Evolutionary conservation across 2,329 filamentous ascomycete species (phyloP).

Genomic region (Orbilia ellipsospora): DNA sequence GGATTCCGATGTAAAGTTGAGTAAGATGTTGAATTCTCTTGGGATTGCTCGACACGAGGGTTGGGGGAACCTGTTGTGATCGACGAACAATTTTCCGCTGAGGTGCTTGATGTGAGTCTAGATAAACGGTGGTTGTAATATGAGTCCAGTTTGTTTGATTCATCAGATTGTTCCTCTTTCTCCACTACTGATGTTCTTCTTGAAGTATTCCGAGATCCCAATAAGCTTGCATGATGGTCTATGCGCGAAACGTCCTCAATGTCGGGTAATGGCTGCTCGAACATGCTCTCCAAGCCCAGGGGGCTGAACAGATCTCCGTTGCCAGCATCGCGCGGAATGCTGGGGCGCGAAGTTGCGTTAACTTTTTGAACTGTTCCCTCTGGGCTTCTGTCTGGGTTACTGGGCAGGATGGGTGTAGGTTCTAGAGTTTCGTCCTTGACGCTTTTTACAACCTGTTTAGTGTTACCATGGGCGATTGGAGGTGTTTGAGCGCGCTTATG

Average conservation of each 20-base stretch:
- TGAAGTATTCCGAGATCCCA: no score
- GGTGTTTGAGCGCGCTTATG: not conserved
- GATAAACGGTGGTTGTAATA: no score
- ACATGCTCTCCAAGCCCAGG: slow-evolving; percentile 38
- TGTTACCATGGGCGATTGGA: not conserved
- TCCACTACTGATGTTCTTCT: no score
- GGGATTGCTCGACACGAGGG: no score
- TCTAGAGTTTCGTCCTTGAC: not conserved
- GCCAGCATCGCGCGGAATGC: slow-evolving; percentile 31
- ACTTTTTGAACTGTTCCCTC: slow-evolving; percentile 44
- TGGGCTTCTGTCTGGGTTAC: slow-evolving; percentile 9
- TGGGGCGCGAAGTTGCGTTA: slow-evolving; percentile 12
- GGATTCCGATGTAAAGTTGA: slow-evolving; percentile 12
- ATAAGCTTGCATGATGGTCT: no score
- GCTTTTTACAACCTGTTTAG: not conserved
- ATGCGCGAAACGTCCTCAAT: no score
- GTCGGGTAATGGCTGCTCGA: slow-evolving; percentile 10
- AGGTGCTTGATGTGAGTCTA: no score
- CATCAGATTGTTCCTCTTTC: no score
- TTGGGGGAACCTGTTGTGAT: no score
- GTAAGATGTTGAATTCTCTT: not conserved
- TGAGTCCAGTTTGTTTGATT: no score
- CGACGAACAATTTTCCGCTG: no score
- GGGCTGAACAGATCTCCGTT: slow-evolving; percentile 48
- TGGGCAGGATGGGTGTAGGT: slow-evolving; percentile 1